These are phyloP conservation scores for Penicillium brevicompactum DNA, from an alignment of 2,329 filamentous ascomycete species.

Conservation along the genomic window DNA sequence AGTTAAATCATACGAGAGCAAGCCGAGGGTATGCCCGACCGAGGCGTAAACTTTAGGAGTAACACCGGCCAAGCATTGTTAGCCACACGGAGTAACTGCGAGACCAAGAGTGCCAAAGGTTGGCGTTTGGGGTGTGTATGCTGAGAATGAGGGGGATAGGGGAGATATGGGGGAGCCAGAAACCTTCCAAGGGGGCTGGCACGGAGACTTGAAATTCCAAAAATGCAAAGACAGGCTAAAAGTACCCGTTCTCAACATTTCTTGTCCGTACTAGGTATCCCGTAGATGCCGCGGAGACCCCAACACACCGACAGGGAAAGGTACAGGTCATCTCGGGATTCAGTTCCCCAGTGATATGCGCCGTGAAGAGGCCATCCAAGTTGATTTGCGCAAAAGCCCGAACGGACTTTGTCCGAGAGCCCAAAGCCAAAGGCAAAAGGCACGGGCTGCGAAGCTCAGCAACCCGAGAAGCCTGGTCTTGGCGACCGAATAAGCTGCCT, in stretches of 20 bases:
- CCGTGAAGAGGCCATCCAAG: not conserved
- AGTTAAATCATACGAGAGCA: too few relatives aligned
- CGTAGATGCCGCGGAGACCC: too few relatives aligned
- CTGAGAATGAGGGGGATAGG: not conserved
- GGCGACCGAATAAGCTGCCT: not conserved
- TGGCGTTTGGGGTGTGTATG: too few relatives aligned
- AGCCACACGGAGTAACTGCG: conserved; percentile 9
- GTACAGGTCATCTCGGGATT: not conserved
- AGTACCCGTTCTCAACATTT: not conserved
- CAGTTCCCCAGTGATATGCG: not conserved
- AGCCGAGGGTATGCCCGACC: too few relatives aligned
- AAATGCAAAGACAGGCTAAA: not conserved
- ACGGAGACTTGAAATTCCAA: not conserved
- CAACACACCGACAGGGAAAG: not conserved
- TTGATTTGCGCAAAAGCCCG: too few relatives aligned
- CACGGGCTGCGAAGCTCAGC: not conserved
- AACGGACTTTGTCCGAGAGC: conserved; percentile 4
- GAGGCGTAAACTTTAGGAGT: conserved; percentile 1
- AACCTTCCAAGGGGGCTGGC: not conserved
- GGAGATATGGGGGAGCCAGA: not conserved
- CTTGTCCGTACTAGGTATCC: too few relatives aligned
- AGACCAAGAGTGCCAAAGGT: not conserved
- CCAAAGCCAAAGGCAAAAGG: not conserved
- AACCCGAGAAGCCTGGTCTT: not conserved
- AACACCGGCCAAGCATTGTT: not conserved